These are phyloP conservation scores for Corylus americana DNA, from an alignment of 306 rosid genomes.

Conservation along the genomic window DNA sequence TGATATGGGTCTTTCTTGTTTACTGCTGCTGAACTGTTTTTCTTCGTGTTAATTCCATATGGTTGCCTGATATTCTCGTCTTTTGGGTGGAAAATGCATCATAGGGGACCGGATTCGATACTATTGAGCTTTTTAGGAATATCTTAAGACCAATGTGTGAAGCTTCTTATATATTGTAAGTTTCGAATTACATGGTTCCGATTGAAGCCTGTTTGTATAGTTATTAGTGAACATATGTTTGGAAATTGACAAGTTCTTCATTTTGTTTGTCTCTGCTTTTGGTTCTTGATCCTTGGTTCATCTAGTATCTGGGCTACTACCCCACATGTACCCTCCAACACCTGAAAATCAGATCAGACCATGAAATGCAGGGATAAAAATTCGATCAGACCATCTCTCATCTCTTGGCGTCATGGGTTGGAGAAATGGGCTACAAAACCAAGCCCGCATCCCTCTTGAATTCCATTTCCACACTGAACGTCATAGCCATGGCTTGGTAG, in stretches of 20 bases:
- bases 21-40: slow-evolving; percentile 13
- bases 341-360: too few relatives aligned
- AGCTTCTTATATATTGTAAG: slow-evolving; percentile 30
- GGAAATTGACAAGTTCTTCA: neutral
- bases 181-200: slow-evolving; percentile 23
- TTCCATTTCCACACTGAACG: too few relatives aligned
- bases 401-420: too few relatives aligned
- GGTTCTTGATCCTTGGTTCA: slow-evolving; percentile 18
- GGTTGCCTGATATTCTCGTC: slow-evolving; percentile 10
- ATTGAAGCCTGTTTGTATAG: slow-evolving; percentile 21
- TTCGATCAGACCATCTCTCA: too few relatives aligned
- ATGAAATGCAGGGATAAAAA: too few relatives aligned
- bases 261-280: slow-evolving; percentile 11
- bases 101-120: too few relatives aligned
- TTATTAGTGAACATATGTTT: slow-evolving; percentile 5
- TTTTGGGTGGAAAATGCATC: slow-evolving; percentile 11
- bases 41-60: slow-evolving; percentile 11
- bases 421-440: too few relatives aligned
- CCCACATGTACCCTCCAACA: too few relatives aligned
- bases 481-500: too few relatives aligned
- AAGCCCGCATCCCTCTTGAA: too few relatives aligned
- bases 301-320: slow-evolving; percentile 24
- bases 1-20: slow-evolving; percentile 29
- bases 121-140: neutral
- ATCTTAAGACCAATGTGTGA: slow-evolving; percentile 1